Evolutionary conservation across 352 stramenopile species (phyloP).

Genomic region (Phytophthora citricola): DNA sequence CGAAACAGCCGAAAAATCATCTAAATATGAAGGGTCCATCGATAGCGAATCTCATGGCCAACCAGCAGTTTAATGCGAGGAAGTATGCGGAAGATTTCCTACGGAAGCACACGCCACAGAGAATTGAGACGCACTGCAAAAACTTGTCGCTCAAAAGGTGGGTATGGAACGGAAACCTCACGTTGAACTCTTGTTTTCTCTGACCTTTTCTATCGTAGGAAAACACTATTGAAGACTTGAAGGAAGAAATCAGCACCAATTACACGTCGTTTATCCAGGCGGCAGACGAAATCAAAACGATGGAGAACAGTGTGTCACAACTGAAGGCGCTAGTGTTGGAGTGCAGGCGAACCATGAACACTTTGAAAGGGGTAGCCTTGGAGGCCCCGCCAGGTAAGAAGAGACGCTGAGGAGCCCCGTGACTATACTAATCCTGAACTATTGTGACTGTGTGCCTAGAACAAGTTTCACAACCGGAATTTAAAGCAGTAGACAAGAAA

Average conservation of each 20-base stretch:
- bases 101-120: slow-evolving; percentile 73
- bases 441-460: slow-evolving; percentile 33
- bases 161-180: background rate
- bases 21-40: slow-evolving; percentile 71
- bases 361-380: slow-evolving; percentile 57
- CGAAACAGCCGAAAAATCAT: slow-evolving; percentile 74
- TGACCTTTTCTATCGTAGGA: slow-evolving; percentile 43
- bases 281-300: slow-evolving; percentile 77
- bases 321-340: slow-evolving; percentile 79
- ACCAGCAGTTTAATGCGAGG: slow-evolving; percentile 63
- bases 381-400: slow-evolving; percentile 51
- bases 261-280: slow-evolving; percentile 84
- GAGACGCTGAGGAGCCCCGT: background rate
- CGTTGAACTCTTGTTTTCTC: slow-evolving; percentile 1
- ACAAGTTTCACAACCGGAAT: slow-evolving; percentile 41
- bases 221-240: slow-evolving; percentile 84
- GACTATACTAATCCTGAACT: background rate
- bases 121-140: slow-evolving; percentile 82
- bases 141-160: slow-evolving; percentile 79
- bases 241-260: slow-evolving; percentile 84
- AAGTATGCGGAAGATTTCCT: slow-evolving; percentile 86
- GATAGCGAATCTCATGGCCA: slow-evolving; percentile 85
- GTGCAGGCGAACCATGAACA: slow-evolving; percentile 72
- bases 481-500: slow-evolving; percentile 57
- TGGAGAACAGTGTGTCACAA: slow-evolving; percentile 87